Conservation (phyloP, 257 asterid species). For the Solanum chilense region DNA sequence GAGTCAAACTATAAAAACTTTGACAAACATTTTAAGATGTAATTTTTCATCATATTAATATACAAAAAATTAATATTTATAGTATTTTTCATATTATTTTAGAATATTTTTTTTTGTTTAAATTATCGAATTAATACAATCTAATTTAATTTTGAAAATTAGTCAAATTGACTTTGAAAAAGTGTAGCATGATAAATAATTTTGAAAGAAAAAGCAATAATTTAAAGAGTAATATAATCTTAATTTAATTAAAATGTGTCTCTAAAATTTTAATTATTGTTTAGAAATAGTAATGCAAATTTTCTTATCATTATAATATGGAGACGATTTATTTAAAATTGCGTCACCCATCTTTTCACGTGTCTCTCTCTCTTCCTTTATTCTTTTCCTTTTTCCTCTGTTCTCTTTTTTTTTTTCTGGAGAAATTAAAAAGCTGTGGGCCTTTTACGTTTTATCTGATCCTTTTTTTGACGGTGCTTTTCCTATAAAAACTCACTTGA, state of each 20-base stretch:
- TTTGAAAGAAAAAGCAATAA: fast-evolving
- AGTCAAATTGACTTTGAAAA: fast-evolving
- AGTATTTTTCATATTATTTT: too few species aligned
- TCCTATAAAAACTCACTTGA: constrained; percentile 26
- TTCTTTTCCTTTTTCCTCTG: not conserved
- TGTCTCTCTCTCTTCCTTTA: constrained; percentile 19
- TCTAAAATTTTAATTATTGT: fast-evolving
- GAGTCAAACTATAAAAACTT: too few species aligned
- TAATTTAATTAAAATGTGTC: too few species aligned
- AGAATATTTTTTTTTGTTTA: too few species aligned
- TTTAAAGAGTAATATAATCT: fast-evolving
- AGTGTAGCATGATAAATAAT: fast-evolving
- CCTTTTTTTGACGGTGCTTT: constrained; percentile 43
- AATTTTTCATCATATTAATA: too few species aligned
- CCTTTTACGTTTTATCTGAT: constrained; percentile 16
- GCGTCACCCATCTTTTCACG: constrained; percentile 29
- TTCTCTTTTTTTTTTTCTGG: not conserved
- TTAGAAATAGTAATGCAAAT: fast-evolving
- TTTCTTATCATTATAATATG: too few species aligned
- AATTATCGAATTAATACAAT: too few species aligned
- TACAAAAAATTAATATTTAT: too few species aligned
- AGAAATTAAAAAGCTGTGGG: constrained; percentile 19
- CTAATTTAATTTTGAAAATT: too few species aligned
- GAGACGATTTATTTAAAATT: not conserved
- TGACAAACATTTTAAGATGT: too few species aligned